Conservation (phyloP, 179 eudicot genomes). For the Spinacia oleracea region DNA sequence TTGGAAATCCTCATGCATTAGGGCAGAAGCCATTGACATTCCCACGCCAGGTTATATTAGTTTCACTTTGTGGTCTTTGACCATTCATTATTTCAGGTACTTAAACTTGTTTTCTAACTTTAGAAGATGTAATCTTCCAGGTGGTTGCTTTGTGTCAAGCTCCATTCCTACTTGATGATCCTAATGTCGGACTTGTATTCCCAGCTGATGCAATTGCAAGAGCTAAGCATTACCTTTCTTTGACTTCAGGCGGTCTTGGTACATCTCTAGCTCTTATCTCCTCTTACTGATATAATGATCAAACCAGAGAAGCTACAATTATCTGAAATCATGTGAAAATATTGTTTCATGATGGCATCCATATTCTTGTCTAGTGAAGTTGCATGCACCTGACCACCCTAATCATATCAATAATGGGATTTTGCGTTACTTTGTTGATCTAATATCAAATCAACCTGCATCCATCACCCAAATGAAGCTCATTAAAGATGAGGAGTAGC, state of each 20-base stretch:
- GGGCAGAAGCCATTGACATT: conserved; percentile 97
- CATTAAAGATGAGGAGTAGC: not conserved
- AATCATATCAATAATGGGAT: not conserved
- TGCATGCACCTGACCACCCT: not conserved
- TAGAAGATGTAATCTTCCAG: conserved; percentile 37
- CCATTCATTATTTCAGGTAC: conserved; percentile 5
- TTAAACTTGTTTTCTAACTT: conserved; percentile 6
- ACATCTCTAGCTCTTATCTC: not conserved
- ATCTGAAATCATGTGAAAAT: not conserved
- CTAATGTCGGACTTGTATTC: conserved; percentile 88
- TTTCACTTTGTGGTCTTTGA: not conserved
- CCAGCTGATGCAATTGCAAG: conserved; percentile 96
- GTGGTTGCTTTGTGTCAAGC: conserved; percentile 98
- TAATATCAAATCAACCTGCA: not conserved
- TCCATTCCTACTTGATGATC: conserved; percentile 97
- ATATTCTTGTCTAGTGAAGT: not conserved
- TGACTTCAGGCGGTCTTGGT: conserved; percentile 96
- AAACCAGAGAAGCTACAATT: not conserved
- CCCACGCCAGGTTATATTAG: conserved; percentile 79
- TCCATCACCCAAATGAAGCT: not conserved
- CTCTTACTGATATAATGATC: conserved; percentile 1
- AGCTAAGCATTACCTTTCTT: conserved; percentile 82
- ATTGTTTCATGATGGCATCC: not conserved
- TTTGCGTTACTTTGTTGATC: not conserved
- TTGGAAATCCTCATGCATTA: conserved; percentile 99